A percentile compares a stretch with the other conserved stretches of the same genome.
These are phyloP conservation scores for Hypoxylon perforatum DNA, from an alignment of 495 filamentous ascomycete genomes.

Conservation along the genomic window DNA sequence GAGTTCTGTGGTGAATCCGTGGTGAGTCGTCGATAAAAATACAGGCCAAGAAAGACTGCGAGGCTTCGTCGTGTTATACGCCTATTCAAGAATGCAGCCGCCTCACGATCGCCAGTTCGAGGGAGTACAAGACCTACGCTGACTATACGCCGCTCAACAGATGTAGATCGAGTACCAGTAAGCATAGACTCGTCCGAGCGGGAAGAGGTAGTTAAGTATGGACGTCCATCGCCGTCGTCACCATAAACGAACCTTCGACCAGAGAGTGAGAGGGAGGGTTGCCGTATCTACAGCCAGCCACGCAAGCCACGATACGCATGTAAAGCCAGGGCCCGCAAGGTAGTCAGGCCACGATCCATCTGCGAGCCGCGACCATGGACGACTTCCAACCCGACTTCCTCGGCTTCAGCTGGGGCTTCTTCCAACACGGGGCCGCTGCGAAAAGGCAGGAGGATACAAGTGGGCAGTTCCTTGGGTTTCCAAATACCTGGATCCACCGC, in stretches of 20 bases:
- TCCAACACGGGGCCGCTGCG: not conserved
- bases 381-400: conserved; percentile 14
- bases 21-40: not conserved
- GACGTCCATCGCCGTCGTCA: not conserved
- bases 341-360: not conserved
- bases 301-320: not conserved
- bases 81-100: not conserved
- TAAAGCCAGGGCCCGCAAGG: not conserved
- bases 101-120: not conserved
- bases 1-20: not conserved
- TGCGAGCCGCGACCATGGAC: conserved; percentile 4
- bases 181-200: not conserved
- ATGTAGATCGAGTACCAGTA: conserved; percentile 3
- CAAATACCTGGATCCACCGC: conserved; percentile 2
- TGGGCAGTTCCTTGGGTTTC: not conserved
- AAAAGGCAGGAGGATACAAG: not conserved
- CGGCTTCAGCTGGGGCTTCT: conserved; percentile 18
- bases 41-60: not conserved
- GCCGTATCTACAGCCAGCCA: not conserved
- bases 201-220: not conserved
- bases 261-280: not conserved
- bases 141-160: not conserved
- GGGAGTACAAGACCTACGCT: not conserved
- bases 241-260: not conserved
- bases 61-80: not conserved